Evolutionary conservation across 140 eudicot species (phyloP).

Genomic region (Stevia rebaudiana): DNA sequence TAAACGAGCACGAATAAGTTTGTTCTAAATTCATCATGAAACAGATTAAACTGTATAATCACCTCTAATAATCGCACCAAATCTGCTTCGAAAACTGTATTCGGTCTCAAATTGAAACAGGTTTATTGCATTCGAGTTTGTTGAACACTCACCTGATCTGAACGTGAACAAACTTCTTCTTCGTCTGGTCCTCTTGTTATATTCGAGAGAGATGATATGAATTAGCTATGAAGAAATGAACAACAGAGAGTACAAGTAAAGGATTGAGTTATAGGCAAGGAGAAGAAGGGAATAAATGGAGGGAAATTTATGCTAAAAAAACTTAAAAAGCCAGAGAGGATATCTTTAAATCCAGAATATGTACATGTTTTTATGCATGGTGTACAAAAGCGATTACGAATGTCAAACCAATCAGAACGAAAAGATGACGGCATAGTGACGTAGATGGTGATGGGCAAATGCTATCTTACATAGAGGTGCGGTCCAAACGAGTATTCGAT

Average conservation of each 20-base stretch:
- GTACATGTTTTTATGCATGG: conserved; percentile 8
- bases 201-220: conserved; percentile 1
- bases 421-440: not conserved
- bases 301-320: conserved; percentile 24
- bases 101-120: conserved; percentile 2
- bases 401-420: not conserved
- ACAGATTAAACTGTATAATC: conserved; percentile 2
- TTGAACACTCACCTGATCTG: conserved; percentile 11
- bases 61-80: not conserved
- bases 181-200: not conserved
- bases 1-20: not conserved
- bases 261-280: conserved; percentile 25
- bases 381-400: not conserved
- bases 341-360: not conserved
- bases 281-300: conserved; percentile 30
- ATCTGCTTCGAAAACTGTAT: not conserved
- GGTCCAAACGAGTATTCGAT: not conserved
- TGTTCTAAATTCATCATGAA: not conserved
- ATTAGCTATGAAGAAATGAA: conserved; percentile 15
- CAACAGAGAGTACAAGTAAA: conserved; percentile 20
- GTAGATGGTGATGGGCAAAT: not conserved
- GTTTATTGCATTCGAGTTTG: not conserved
- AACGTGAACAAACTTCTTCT: not conserved
- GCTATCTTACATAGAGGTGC: conserved; percentile 11
- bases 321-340: conserved; percentile 10